Base-by-base conservation (phyloP, 2,329 filamentous ascomycete species). In the Kalmusia sp. region DNA sequence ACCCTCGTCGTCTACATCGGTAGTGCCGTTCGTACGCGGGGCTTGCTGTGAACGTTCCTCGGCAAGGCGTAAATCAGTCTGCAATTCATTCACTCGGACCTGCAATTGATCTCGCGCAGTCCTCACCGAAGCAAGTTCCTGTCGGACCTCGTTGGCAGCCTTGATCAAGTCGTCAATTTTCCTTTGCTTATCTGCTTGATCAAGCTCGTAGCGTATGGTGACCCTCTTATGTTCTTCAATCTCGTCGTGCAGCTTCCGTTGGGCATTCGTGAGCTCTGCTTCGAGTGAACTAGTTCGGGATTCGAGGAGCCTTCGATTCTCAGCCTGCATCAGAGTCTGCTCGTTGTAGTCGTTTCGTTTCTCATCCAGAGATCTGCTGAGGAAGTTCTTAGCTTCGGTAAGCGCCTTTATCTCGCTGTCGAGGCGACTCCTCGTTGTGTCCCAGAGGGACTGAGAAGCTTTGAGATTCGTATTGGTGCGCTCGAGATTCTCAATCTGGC, bases 401-500 rank as follows among this genome's bases (percentile, higher is more conserved):
- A 98, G 80, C 17, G 79, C 86, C 68, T 96, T 92, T 59, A 95
- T 96, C 68, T 98, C 93, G 65, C 95, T 91, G 57, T 86, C 89
- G 37, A 98, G 81, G 47, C 96, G 87, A 58, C 90, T 88, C 71
- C 98, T 93, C 28, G 97, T 96, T 51, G 89, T 91, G 78, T 95
- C 96, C 90, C 91, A 96, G 8, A 99, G 82, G 31, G 92, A 90
- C 77, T 96, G 96, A 75, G 98, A 93, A 0, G 93, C 93, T 73
- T 96, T 96, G 28, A 97, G 84, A 68, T 98, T 97, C 14, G 92
- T 88, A 49, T 88, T 92, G 71, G 99, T 95, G 60, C 92, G 92
- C 47, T 92, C 89, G 74, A 97, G 84, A 67, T 92, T 93, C 68
- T 99, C 93, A 3, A 90, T 81, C 47, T 93, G 78, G 27, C 89